Base-by-base conservation (phyloP, 163 green algal species). In the Scenedesmus sp. region DNA sequence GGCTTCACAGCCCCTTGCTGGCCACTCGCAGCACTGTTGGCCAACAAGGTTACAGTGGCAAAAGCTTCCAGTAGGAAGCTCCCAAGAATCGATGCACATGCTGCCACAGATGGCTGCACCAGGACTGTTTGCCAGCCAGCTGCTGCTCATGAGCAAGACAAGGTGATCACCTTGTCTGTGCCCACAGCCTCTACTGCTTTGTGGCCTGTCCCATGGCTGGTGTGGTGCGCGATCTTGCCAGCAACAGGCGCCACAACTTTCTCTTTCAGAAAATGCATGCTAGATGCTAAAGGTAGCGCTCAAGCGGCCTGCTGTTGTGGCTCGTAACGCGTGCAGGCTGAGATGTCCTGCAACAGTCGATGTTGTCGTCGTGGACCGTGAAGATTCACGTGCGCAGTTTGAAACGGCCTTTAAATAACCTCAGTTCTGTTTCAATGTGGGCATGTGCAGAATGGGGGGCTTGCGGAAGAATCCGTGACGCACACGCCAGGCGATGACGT, bases 171-270 rank as follows among this genome's bases (percentile, higher is more conserved):
- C 8, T 66, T 82, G 66, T 70, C 46, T n/a, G 66, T 83, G 8
- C 85, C 85, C 12, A 55, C 85, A 57, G 85, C 85, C 2, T 83
- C 64, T 4, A 90, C 85, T 26, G 85, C 85, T 66, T 82, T 83
- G 52, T 64, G 73, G 0, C 26, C 85, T n/a, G 59, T 55, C 5
- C 9, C 18, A 52, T 66, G 52, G 9, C 57, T 70, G 7, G 85
- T 90, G 52, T 83, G 66, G 46, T 83, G 57, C 8, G 85, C 66
- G 18, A 83, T 56, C 59, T 83, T 23, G 66, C 85, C 85, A 90
- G 85, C 85, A 56, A 82, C 16, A 1, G 85, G 85, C 23, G 85
- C 85, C 26, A 90, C 0, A 5, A 90, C 66, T 13, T 83, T 90
- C 2, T 90, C 52, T 13, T n/a, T 64, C 0, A 82, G 18, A 7